Evolutionary conservation across 768 basidiomycete genomes (phyloP).

Genomic region (Lactarius akahatsu): DNA sequence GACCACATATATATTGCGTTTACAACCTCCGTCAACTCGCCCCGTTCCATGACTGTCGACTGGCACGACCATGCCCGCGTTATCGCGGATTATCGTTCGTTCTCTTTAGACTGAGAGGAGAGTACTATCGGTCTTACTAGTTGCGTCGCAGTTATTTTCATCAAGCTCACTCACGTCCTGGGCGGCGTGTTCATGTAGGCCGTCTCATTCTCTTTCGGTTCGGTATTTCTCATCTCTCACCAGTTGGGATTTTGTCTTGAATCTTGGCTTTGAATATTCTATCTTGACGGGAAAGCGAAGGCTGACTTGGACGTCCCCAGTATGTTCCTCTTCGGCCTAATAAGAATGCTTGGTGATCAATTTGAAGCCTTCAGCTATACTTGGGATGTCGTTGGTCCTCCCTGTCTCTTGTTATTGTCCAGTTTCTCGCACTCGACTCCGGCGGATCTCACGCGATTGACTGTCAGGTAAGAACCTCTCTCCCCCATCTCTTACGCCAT

Average conservation of each 20-base stretch:
- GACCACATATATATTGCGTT: neutral
- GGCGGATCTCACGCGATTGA: neutral
- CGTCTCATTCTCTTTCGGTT: neutral
- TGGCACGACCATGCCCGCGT: neutral
- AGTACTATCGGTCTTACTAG: neutral
- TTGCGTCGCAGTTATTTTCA: neutral
- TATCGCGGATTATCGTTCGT: neutral
- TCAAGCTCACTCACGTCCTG: slow-evolving; percentile 11
- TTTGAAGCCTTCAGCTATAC: slow-evolving; percentile 1
- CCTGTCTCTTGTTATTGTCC: neutral
- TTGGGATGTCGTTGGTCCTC: slow-evolving; percentile 5
- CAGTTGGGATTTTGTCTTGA: slow-evolving; percentile 23
- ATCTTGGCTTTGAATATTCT: slow-evolving; percentile 13
- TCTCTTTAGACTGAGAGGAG: neutral
- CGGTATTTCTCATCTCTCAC: neutral
- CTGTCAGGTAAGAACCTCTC: neutral
- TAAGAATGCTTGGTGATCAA: neutral
- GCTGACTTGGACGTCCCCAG: neutral
- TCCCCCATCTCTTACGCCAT: neutral
- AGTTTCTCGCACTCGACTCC: neutral
- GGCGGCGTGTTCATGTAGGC: slow-evolving; percentile 23
- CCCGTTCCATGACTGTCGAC: neutral
- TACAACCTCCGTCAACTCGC: neutral
- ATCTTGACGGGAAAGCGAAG: slow-evolving; percentile 9
- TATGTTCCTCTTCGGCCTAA: neutral